Evolutionary conservation across 345 rosid genomes (phyloP).

Genomic region (Corchorus olitorius): DNA sequence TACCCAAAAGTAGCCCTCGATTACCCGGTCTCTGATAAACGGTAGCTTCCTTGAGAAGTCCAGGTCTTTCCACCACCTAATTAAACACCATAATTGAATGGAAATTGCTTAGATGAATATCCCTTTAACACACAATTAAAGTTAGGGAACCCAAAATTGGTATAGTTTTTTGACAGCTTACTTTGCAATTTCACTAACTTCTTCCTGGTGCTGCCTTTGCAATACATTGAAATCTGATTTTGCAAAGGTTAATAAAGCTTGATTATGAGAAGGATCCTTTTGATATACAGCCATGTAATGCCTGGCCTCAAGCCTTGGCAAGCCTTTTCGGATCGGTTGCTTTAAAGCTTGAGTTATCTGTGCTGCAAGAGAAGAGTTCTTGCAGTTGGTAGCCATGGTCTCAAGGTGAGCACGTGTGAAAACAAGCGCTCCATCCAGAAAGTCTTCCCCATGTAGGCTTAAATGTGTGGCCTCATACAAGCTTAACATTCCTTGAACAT

Average conservation of each 20-base stretch:
- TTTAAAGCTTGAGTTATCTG: not conserved
- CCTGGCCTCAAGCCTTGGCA: slow-evolving; percentile 30
- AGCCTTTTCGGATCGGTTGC: slow-evolving; percentile 18
- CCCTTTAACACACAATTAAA: too few species aligned
- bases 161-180: not conserved
- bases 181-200: slow-evolving; percentile 25
- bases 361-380: slow-evolving; percentile 12
- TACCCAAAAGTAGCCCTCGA: not conserved
- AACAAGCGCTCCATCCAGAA: slow-evolving; percentile 19
- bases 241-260: slow-evolving; percentile 25
- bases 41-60: slow-evolving; percentile 26
- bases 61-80: slow-evolving; percentile 39
- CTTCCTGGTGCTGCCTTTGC: slow-evolving; percentile 25
- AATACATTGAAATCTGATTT: slow-evolving; percentile 35
- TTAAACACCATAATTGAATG: not conserved
- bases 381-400: not conserved
- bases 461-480: slow-evolving; percentile 37
- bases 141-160: not conserved
- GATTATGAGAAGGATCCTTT: slow-evolving; percentile 9
- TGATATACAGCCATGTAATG: slow-evolving; percentile 21
- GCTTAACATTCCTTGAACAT: slow-evolving; percentile 30
- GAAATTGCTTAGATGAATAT: not conserved
- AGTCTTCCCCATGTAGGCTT: slow-evolving; percentile 23
- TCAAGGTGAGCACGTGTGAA: slow-evolving; percentile 22
- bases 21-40: not conserved